Evolutionary conservation across 2,329 filamentous ascomycete genomes (phyloP), one percentile per base, ranked within the genome.

Genomic region (Tetracladium maxilliforme): DNA sequence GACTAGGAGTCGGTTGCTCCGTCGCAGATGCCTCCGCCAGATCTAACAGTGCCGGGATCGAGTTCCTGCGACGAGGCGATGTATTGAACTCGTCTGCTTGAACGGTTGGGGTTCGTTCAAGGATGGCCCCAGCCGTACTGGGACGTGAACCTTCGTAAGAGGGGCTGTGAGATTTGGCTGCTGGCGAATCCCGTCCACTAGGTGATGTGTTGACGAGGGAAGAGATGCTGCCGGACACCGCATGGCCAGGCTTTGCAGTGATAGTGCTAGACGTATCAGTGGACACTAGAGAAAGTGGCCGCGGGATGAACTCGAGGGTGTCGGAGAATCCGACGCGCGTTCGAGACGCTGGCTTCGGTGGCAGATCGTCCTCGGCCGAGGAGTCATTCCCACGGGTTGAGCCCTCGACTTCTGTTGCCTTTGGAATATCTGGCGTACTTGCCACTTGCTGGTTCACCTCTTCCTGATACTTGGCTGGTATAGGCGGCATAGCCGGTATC

Each of bases 241-340:
- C 81, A 45, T 87, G 81, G 5, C 71, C 69, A 4, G 64, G 64
- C 14, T 37, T 66, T 11, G 74, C 63, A 1, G 80, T 83, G 27
- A 70, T 55, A 4, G 78, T 90, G 42, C 75, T 84, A 22, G 82
- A 76, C 0, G 81, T 83, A 44, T 90, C 83, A 12, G 74, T 86
- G 2, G 83, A 92, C 10, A 92, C 72, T 12, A 86, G 59, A 3
- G 86, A 93, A 11, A 92, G 52, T 1, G 86, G 84, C 8, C 82
- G 69, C 5, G 78, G 78, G 38, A 86, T 86, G 33, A 79, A 84
- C 46, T 92, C 81, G 15, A 92, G 61, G 8, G 70, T 79, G 34
- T 92, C 83, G 2, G 80, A 83, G 42, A 92, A 92, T 1, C 78
- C 80, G 22, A 92, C 83, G 9, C 78, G 63, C 21, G 72, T 65